These are phyloP conservation scores for Fragaria iinumae DNA, from an alignment of 306 rosid genomes.

Conservation along the genomic window DNA sequence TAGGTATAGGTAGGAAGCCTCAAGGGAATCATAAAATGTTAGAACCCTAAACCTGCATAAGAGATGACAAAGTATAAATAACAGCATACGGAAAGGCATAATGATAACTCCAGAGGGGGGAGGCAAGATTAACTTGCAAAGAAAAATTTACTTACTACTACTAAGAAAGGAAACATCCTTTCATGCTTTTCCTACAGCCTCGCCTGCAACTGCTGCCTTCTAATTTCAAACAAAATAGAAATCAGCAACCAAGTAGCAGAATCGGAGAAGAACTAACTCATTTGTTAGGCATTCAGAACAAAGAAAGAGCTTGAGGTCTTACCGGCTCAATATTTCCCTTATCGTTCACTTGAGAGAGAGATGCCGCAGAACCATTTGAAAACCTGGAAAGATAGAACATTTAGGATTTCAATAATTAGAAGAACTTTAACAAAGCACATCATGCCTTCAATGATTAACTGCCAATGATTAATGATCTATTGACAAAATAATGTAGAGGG, in stretches of 20 bases:
- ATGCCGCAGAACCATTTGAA: slow-evolving; percentile 41
- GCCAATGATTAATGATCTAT: neutral
- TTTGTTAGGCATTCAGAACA: no score
- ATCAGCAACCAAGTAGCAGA: slow-evolving; percentile 26
- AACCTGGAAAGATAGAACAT: slow-evolving; percentile 47
- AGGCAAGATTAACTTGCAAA: neutral
- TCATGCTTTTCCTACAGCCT: slow-evolving; percentile 70
- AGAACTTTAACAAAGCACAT: neutral
- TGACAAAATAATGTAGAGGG: neutral
- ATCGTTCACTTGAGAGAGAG: slow-evolving; percentile 50
- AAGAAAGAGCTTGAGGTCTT: slow-evolving; percentile 19
- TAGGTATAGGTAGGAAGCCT: slow-evolving; percentile 32
- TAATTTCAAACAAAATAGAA: slow-evolving; percentile 28
- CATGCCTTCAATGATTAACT: neutral
- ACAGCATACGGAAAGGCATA: neutral
- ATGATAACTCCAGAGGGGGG: neutral
- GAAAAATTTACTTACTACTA: slow-evolving; percentile 51
- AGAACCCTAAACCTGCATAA: slow-evolving; percentile 48
- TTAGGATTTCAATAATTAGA: neutral
- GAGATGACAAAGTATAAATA: slow-evolving; percentile 17
- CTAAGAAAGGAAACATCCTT: slow-evolving; percentile 22
- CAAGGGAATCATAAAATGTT: slow-evolving; percentile 35
- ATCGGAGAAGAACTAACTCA: neutral
- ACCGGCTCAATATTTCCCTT: slow-evolving; percentile 60
- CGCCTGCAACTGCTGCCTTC: slow-evolving; percentile 61